Evolutionary conservation across 306 rosid genomes (phyloP), one percentile per base, ranked within the genome.

Genomic region (Cotoneaster glaucophyllus): DNA sequence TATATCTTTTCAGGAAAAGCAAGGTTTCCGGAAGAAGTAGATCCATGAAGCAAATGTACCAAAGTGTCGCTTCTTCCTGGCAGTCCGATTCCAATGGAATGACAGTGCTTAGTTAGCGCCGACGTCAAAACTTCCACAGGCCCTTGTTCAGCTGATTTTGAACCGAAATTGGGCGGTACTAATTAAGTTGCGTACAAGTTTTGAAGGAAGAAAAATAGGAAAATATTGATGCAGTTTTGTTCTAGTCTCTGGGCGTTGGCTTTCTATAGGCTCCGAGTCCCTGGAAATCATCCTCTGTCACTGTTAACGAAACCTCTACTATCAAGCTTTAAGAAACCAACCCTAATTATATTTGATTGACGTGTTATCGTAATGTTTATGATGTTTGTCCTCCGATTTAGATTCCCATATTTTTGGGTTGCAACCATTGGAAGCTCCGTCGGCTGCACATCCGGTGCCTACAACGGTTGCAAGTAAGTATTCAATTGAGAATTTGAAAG

Each of bases 21-120:
- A 41, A 75, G 52, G 69, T 82, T 90, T 67, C 89, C 90, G 8
- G 89, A 80, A 85, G 93, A 89, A 58, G 70, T 86, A 54, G 90
- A 82, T 52, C 85, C 90, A 39, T 90, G 84, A 87, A 83, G 69
- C 58, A 56, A 73, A 32, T 64, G 14, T 21, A 21, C 48, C 9
- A 31, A 64, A 18, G 21, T 31, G 3, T 59, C 25, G 65, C 34
- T 25, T 59, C 65, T 12, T 59, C 65, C 34, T 59, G 8, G n/a
- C 61, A 6, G 58, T 63, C 41, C 87, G 84, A 86, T 84, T 62
- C 50, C 50, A 75, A 31, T 13, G 34, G 71, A 67, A 21, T 11
- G 39, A 34, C 39, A 7, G 0, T 37, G 41, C 41, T 37, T 37
- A 37, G 41, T 37, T 37, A 3, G 41, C 39, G 24, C 39, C 24